phyloP scores from a whole-genome alignment of 495 filamentous ascomycete genomes.

The Penicillium taxi region DNA sequence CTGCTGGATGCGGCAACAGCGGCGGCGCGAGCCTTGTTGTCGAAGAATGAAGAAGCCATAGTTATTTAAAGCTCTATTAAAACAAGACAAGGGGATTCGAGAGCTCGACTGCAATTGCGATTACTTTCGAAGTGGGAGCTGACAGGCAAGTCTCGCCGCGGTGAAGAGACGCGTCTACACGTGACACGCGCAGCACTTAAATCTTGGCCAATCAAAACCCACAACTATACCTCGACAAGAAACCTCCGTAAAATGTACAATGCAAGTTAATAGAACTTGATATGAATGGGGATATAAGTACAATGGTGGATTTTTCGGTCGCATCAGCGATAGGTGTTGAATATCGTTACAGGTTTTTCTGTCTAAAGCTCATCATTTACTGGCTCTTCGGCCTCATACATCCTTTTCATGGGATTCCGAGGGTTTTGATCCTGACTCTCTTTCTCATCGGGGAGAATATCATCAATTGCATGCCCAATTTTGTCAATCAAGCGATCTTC shows the following conservation, averaged over 20 bases:
- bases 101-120: neutral
- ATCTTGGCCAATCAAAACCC: constrained; percentile 12
- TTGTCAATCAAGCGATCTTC: constrained; percentile 43
- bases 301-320: too few relatives aligned
- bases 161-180: constrained; percentile 33
- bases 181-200: constrained; percentile 31
- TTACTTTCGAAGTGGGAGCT: constrained; percentile 5
- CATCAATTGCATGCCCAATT: constrained; percentile 47
- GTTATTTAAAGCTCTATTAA: constrained; percentile 21
- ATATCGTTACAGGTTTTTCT: constrained; percentile 6
- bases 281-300: too few relatives aligned
- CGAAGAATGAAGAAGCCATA: constrained; percentile 74
- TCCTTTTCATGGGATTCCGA: constrained; percentile 73
- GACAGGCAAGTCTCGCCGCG: constrained; percentile 11
- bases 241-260: too few relatives aligned
- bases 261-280: too few relatives aligned
- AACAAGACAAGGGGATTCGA: neutral
- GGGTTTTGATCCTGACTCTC: constrained; percentile 41
- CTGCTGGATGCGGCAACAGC: constrained; percentile 52
- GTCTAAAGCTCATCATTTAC: constrained; percentile 48
- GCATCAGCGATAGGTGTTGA: neutral
- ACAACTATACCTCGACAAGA: constrained; percentile 9
- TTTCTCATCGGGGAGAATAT: constrained; percentile 31
- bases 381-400: constrained; percentile 59
- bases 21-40: constrained; percentile 84